Evolutionary conservation across 176 grass and related monocot genomes (phyloP).

Genomic region (Echinochloa phyllopogon): DNA sequence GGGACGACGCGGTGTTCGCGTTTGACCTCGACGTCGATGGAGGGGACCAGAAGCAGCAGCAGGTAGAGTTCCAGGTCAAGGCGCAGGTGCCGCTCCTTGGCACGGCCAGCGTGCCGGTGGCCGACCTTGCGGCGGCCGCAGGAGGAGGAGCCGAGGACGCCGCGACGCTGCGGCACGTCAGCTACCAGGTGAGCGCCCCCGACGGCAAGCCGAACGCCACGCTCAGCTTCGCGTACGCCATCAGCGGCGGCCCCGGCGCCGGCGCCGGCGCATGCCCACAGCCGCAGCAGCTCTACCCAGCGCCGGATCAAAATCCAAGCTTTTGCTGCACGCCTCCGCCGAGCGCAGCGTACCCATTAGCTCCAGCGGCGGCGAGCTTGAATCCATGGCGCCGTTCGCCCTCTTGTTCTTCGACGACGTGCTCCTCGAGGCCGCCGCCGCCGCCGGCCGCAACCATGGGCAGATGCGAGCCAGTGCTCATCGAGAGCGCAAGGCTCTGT

Average conservation of each 20-base stretch:
- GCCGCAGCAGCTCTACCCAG: conserved; percentile 33
- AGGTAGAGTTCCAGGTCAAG: conserved; percentile 65
- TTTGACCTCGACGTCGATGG: conserved; percentile 45
- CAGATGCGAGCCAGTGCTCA: conserved; percentile 82
- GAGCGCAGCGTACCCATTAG: background rate
- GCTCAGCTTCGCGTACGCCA: conserved; percentile 47
- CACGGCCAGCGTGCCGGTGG: conserved; percentile 47
- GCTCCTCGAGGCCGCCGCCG: conserved; percentile 48
- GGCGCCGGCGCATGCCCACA: background rate
- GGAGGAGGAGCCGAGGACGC: background rate
- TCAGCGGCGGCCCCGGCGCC: conserved; percentile 11
- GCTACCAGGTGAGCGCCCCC: conserved; percentile 62
- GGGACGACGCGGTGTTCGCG: conserved; percentile 51
- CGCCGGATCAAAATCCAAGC: conserved; percentile 12
- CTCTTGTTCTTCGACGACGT: conserved; percentile 73
- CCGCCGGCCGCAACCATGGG: conserved; percentile 40
- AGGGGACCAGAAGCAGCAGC: background rate
- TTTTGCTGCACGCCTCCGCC: conserved; percentile 11
- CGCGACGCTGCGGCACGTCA: conserved; percentile 16
- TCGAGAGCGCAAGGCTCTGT: conserved; percentile 83
- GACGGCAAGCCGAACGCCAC: conserved; percentile 70
- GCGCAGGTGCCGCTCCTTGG: conserved; percentile 64
- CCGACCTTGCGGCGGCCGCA: conserved; percentile 28
- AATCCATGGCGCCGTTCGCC: conserved; percentile 58
- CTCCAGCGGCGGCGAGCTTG: conserved; percentile 11